Base-by-base conservation (phyloP, 73 alveolate species). In the Paramecium pentaurelia region DNA sequence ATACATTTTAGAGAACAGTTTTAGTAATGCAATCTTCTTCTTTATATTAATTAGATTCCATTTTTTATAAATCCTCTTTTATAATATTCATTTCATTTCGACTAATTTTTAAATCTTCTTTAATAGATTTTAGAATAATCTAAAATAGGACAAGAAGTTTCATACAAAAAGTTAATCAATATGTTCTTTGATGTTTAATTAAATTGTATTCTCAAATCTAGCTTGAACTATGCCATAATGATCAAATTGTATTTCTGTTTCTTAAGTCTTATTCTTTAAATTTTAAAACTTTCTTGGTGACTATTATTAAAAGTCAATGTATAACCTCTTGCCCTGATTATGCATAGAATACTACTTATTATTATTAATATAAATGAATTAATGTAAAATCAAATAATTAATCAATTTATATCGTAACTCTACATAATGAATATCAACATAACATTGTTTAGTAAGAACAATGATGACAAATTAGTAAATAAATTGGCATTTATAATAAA, bases 21-120 rank as follows among this genome's bases (percentile, higher is more conserved):
- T 80, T 80, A 12, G 91, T 80, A 18, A 80, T 45, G 0, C 32
- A 18, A 27, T 80, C 91, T 80, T 80, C 91, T 25, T 40, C 73
- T 80, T n/a, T 18, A 80, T 27, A 80, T 47, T 80, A n/a, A 45
- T 42, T 45, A 27, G 47, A 20, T 47, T 54, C 5, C 32, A 54
- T 42, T 80, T 80, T 80, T 28, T 28, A 3, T 45, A 80, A 44
- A 8, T 80, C 77, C 2, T 80, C 77, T 22, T 36, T 80, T n/a
- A 80, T 42, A 8, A 32, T 9, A 47, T 80, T 80, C 91, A 80
- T 80, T 14, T 80, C 44, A 27, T 80, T 77, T 10, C 51, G 25
- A 47, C 75, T 80, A 3, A 42, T 3, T 16, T 80, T 80, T 45
- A 80, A 42, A 44, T 80, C 91, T 6, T 80, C 77, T 47, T 80